Percentiles rank a stretch among this genome's conserved stretches.
These are phyloP conservation scores for Scedosporium apiospermum DNA, from an alignment of 2,329 filamentous ascomycete species.

Conservation along the genomic window DNA sequence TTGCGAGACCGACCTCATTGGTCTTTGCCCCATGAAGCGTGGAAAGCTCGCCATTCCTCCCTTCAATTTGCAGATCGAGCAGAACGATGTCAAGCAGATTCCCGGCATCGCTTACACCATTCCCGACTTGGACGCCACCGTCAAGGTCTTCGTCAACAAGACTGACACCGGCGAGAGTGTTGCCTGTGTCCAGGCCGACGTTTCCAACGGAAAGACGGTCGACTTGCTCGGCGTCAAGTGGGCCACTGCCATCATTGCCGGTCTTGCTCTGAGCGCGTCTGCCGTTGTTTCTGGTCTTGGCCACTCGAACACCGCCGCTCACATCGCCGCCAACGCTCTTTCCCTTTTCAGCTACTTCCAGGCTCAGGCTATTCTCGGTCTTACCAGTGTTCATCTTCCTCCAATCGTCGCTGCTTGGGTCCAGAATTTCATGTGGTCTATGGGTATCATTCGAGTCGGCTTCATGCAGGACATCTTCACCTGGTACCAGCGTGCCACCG, in stretches of 20 bases:
- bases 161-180: slow-evolving; percentile 52
- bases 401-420: slow-evolving; percentile 90
- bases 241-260: slow-evolving; percentile 80
- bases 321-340: slow-evolving; percentile 86
- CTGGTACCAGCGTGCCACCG: slow-evolving; percentile 93
- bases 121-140: slow-evolving; percentile 81
- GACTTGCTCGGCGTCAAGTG: slow-evolving; percentile 83
- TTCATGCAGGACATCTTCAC: slow-evolving; percentile 85
- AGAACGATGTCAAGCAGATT: slow-evolving; percentile 51
- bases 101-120: slow-evolving; percentile 82
- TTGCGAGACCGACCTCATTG: slow-evolving; percentile 58
- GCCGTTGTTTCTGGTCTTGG: slow-evolving; percentile 84
- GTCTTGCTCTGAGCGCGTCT: slow-evolving; percentile 72
- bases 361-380: slow-evolving; percentile 81
- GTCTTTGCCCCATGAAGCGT: slow-evolving; percentile 85
- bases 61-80: slow-evolving; percentile 55
- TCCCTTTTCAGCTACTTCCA: slow-evolving; percentile 96
- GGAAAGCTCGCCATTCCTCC: slow-evolving; percentile 65
- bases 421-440: slow-evolving; percentile 96
- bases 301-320: slow-evolving; percentile 87
- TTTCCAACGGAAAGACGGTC: slow-evolving; percentile 90
- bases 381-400: slow-evolving; percentile 71
- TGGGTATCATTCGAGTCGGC: slow-evolving; percentile 83
- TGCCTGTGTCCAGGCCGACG: slow-evolving; percentile 77
- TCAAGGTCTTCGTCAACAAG: slow-evolving; percentile 72